Conservation (phyloP, 2,329 filamentous ascomycete genomes). For the Fusarium robinianum region DNA sequence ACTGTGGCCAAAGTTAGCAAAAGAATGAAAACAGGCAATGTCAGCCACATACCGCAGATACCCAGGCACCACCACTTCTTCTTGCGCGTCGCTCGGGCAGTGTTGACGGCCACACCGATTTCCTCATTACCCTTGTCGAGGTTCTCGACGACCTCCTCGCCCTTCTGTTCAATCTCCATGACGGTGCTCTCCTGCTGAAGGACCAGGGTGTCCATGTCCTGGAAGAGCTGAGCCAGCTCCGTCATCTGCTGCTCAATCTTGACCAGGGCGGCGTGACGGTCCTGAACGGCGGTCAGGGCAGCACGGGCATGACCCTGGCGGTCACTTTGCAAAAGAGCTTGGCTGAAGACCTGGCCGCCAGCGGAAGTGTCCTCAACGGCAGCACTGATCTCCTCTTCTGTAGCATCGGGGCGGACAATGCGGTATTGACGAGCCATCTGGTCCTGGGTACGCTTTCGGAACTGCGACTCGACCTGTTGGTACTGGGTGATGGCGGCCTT, state of each 20-base stretch:
- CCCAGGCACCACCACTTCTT: constrained; percentile 98
- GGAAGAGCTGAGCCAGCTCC: constrained; percentile 84
- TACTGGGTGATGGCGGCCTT: constrained; percentile 82
- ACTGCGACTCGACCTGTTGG: constrained; percentile 78
- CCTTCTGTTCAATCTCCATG: constrained; percentile 81
- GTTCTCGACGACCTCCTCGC: constrained; percentile 82
- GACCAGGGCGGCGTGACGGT: constrained; percentile 83
- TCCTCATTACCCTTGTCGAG: constrained; percentile 84
- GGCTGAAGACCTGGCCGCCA: constrained; percentile 84
- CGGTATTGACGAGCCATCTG: constrained; percentile 89
- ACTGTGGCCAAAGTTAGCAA: constrained; percentile 47
- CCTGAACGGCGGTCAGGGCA: constrained; percentile 77
- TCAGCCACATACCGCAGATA: constrained; percentile 61
- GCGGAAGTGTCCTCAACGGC: constrained; percentile 73
- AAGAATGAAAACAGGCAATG: neutral
- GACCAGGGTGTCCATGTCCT: constrained; percentile 84
- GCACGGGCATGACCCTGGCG: constrained; percentile 80
- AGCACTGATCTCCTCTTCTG: constrained; percentile 75
- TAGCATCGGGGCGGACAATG: constrained; percentile 83
- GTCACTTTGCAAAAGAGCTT: constrained; percentile 81
- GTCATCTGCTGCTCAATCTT: constrained; percentile 92
- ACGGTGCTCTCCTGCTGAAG: constrained; percentile 84
- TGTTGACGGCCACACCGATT: constrained; percentile 79
- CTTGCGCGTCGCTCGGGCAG: constrained; percentile 76
- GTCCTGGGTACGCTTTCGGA: constrained; percentile 77